These are phyloP conservation scores for Paramecium primaurelia DNA, from an alignment of 73 alveolate genomes.

Conservation along the genomic window DNA sequence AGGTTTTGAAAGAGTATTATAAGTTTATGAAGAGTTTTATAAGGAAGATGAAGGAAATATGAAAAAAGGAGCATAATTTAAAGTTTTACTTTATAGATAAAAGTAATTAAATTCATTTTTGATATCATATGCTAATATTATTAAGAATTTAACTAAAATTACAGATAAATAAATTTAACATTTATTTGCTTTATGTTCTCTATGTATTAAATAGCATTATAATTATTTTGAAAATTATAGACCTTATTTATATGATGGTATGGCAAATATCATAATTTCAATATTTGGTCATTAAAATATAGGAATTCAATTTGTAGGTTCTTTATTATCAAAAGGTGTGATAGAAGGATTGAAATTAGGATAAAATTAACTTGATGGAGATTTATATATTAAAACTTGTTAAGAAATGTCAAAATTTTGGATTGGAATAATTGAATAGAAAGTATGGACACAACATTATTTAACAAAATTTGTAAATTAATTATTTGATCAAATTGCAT, in stretches of 20 bases:
- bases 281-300: conserved; percentile 36
- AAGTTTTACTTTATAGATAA: conserved; percentile 43
- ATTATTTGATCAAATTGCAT: not conserved
- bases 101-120: conserved; percentile 56
- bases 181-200: conserved; percentile 36
- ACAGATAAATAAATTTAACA: conserved; percentile 39
- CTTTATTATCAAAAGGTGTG: conserved; percentile 25
- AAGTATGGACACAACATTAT: conserved; percentile 44
- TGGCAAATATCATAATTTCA: conserved; percentile 36
- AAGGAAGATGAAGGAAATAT: conserved; percentile 31
- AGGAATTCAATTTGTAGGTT: not conserved
- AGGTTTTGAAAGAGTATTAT: conserved; percentile 25
- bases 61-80: conserved; percentile 52
- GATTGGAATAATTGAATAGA: conserved; percentile 46
- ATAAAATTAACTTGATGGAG: not conserved
- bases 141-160: not conserved
- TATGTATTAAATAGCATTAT: conserved; percentile 38
- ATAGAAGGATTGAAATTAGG: conserved; percentile 20
- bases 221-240: conserved; percentile 50
- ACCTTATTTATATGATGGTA: conserved; percentile 37
- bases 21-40: conserved; percentile 33
- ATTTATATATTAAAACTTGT: conserved; percentile 15
- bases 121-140: conserved; percentile 29
- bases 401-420: conserved; percentile 24
- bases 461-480: not conserved